These are phyloP conservation scores for Ophiostoma perfectum DNA, from an alignment of 2,329 filamentous ascomycete species.

Conservation along the genomic window DNA sequence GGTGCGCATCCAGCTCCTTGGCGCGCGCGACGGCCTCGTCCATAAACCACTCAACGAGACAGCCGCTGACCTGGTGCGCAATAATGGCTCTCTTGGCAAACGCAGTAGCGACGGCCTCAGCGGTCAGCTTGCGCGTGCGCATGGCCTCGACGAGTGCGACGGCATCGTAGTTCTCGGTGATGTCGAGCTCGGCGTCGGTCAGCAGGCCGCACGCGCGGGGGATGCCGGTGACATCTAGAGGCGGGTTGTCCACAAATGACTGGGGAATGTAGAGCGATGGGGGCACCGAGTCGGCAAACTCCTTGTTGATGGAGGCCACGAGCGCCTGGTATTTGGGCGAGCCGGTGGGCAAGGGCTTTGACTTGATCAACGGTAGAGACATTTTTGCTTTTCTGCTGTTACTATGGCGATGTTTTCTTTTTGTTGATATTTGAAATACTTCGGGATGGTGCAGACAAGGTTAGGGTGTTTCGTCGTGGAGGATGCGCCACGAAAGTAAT, in stretches of 20 bases:
- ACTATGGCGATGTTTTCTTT: no score
- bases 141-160: slow-evolving; percentile 15
- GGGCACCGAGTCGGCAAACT: slow-evolving; percentile 3
- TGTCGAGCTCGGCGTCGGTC: slow-evolving; percentile 17
- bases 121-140: slow-evolving; percentile 16
- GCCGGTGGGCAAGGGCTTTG: not conserved
- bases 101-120: slow-evolving; percentile 18
- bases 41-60: slow-evolving; percentile 41
- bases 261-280: slow-evolving; percentile 5
- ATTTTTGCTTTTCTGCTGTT: not conserved
- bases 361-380: not conserved
- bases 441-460: no score
- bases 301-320: not conserved
- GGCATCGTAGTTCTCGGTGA: slow-evolving; percentile 22
- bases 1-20: slow-evolving; percentile 32
- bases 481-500: no score
- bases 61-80: slow-evolving; percentile 34
- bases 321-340: slow-evolving; percentile 9
- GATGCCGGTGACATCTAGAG: slow-evolving; percentile 14
- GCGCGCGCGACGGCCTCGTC: slow-evolving; percentile 33
- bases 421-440: no score
- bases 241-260: slow-evolving; percentile 13
- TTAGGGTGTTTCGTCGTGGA: no score
- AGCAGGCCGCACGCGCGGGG: slow-evolving; percentile 19
- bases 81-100: slow-evolving; percentile 21